phyloP scores from a whole-genome alignment of 495 filamentous ascomycete genomes.

The Lasiosphaeris hirsuta region DNA sequence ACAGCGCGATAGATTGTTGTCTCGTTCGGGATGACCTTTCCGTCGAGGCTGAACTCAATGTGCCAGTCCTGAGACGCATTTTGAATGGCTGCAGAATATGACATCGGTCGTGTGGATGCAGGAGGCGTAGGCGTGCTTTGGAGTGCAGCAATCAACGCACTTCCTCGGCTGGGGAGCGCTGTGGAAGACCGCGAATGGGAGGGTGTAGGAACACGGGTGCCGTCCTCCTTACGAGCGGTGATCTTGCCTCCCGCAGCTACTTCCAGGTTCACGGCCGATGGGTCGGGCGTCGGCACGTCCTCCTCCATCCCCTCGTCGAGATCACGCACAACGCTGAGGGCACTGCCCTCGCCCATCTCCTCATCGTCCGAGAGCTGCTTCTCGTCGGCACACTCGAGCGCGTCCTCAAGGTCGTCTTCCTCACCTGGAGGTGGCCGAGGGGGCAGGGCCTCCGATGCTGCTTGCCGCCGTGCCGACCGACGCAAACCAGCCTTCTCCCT shows the following conservation, averaged over 20 bases:
- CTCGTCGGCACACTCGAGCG: constrained; percentile 93
- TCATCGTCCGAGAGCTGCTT: constrained; percentile 76
- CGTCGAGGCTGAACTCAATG: constrained; percentile 89
- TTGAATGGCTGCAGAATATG: constrained; percentile 81
- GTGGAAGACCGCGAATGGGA: constrained; percentile 54
- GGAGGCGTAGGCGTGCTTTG: constrained; percentile 50
- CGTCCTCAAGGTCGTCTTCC: constrained; percentile 56
- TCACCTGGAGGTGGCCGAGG: constrained; percentile 52
- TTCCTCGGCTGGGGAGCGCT: constrained; percentile 35
- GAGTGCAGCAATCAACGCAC: constrained; percentile 46
- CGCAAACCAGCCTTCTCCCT: constrained; percentile 52
- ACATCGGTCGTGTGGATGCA: constrained; percentile 54
- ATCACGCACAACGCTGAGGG: constrained; percentile 84
- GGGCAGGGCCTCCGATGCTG: constrained; percentile 42
- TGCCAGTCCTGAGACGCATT: constrained; percentile 91
- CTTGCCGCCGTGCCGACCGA: constrained; percentile 54
- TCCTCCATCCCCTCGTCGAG: constrained; percentile 86
- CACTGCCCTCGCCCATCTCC: constrained; percentile 63
- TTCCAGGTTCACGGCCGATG: constrained; percentile 88
- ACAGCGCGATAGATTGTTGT: constrained; percentile 96
- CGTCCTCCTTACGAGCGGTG: constrained; percentile 95
- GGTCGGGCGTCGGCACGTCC: constrained; percentile 65
- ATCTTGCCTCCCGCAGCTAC: constrained; percentile 87
- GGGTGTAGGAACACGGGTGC: constrained; percentile 84
- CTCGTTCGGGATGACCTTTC: constrained; percentile 78